These are phyloP conservation scores for Xeromyces bisporus DNA, from an alignment of 495 filamentous ascomycete species.

Conservation along the genomic window DNA sequence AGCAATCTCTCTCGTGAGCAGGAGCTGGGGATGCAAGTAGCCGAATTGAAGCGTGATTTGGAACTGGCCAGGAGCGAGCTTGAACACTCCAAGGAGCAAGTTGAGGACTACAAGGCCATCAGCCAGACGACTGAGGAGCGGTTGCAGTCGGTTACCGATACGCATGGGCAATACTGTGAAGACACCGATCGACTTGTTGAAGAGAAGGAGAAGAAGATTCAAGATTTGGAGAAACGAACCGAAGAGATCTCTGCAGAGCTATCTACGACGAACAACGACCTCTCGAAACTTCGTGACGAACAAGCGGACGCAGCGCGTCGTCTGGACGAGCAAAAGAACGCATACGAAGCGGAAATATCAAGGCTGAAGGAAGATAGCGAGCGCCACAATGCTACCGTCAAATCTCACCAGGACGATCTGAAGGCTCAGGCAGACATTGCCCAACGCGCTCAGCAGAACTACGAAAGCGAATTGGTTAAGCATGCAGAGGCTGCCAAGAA, in stretches of 20 bases:
- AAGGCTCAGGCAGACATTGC: conserved; percentile 89
- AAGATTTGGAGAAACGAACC: conserved; percentile 61
- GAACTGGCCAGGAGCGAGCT: conserved; percentile 61
- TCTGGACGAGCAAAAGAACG: conserved; percentile 62
- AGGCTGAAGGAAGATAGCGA: conserved; percentile 76
- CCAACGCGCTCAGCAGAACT: conserved; percentile 80
- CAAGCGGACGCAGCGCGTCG: conserved; percentile 56
- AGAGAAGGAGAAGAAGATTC: conserved; percentile 58
- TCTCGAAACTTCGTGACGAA: conserved; percentile 58
- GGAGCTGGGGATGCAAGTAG: conserved; percentile 63
- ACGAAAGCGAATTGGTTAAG: conserved; percentile 83
- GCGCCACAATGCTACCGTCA: conserved; percentile 54
- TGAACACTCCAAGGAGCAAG: conserved; percentile 58
- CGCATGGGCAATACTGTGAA: conserved; percentile 68
- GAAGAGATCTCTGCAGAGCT: conserved; percentile 73
- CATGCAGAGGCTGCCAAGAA: conserved; percentile 83
- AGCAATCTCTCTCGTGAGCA: conserved; percentile 56
- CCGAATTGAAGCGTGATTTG: conserved; percentile 67
- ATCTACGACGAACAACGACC: conserved; percentile 56
- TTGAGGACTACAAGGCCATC: conserved; percentile 79
- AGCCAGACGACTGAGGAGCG: conserved; percentile 80
- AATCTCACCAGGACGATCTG: conserved; percentile 74
- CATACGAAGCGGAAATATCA: conserved; percentile 56
- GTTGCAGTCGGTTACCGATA: conserved; percentile 57
- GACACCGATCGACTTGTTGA: conserved; percentile 60